phyloP scores from a whole-genome alignment of 345 rosid species.

The Eucalyptus virginea region DNA sequence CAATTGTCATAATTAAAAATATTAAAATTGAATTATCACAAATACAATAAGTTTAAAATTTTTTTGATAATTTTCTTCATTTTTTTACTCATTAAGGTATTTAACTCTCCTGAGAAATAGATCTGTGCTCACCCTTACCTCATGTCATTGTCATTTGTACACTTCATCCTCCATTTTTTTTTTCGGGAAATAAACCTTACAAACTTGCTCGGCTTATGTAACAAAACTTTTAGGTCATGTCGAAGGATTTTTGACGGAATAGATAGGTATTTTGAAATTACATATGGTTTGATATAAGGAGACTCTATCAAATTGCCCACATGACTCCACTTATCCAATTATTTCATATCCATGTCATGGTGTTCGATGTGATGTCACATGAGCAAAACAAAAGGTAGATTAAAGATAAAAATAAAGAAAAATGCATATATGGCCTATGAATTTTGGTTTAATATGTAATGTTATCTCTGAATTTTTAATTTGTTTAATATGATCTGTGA shows the following conservation, averaged over 20 bases:
- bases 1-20: rapidly evolving
- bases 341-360: background rate
- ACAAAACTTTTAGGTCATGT: background rate
- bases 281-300: background rate
- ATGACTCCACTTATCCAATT: background rate
- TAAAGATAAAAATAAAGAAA: background rate
- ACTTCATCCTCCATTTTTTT: background rate
- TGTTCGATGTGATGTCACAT: background rate
- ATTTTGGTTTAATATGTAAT: background rate
- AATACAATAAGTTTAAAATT: background rate
- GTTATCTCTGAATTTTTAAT: background rate
- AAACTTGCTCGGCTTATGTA: background rate
- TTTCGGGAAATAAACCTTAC: background rate
- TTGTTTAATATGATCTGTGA: rapidly evolving
- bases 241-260: background rate
- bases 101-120: rapidly evolving
- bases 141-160: background rate
- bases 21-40: background rate
- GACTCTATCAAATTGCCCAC: background rate
- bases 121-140: background rate
- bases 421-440: background rate
- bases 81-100: too few relatives aligned
- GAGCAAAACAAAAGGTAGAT: background rate
- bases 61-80: too few relatives aligned
- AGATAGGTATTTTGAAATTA: background rate